Conservation (phyloP, 306 rosid species). For the Comarum palustre region DNA sequence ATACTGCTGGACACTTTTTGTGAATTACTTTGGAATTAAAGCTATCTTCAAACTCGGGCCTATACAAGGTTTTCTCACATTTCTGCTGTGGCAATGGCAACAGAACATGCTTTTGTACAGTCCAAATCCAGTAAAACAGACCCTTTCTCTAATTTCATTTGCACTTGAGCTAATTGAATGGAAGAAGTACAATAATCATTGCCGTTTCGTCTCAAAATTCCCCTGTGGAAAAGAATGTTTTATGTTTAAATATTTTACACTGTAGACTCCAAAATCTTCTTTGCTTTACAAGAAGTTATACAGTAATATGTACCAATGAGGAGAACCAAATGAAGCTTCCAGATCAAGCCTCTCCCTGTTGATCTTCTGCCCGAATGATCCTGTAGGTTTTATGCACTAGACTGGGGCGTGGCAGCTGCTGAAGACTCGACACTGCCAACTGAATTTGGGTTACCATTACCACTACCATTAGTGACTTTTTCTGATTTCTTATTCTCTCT, state of each 20-base stretch:
- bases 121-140: constrained; percentile 4
- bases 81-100: not conserved
- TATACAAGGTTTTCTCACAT: not conserved
- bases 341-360: not conserved
- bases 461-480: constrained; percentile 38
- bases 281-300: constrained; percentile 3
- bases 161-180: not conserved
- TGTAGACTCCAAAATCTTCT: constrained; percentile 6
- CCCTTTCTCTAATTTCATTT: not conserved
- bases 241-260: not conserved
- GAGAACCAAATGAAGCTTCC: constrained; percentile 1
- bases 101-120: too few species aligned
- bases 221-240: not conserved
- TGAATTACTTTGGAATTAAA: not conserved
- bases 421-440: constrained; percentile 50
- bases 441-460: constrained; percentile 44
- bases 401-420: constrained; percentile 43
- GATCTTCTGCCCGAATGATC: not conserved
- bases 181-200: too few species aligned
- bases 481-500: constrained; percentile 41
- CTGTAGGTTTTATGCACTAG: constrained; percentile 15
- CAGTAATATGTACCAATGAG: constrained; percentile 13
- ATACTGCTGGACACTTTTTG: not conserved
- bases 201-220: not conserved
- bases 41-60: not conserved